Conservation (phyloP, 2,329 filamentous ascomycete species). For the Sporothrix variecibatus region DNA sequence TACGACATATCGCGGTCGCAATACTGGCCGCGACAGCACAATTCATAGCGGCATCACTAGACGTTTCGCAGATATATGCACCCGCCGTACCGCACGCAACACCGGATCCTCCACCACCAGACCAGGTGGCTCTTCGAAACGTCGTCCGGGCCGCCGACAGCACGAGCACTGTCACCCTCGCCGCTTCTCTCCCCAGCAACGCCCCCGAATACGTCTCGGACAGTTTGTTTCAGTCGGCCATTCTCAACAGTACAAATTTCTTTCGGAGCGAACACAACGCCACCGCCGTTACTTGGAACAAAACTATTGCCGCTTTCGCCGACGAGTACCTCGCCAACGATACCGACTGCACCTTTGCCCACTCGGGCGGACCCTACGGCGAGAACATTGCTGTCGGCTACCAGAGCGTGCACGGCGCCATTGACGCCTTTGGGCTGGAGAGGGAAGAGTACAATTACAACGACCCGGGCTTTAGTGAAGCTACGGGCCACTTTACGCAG, state of each 20-base stretch:
- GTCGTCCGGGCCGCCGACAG: not conserved
- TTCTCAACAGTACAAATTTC: conserved; percentile 66
- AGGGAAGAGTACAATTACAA: conserved; percentile 59
- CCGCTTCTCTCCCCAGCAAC: conserved; percentile 40
- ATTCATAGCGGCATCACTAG: not conserved
- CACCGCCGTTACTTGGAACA: conserved; percentile 62
- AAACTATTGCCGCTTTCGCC: conserved; percentile 60
- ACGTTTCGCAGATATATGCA: not conserved
- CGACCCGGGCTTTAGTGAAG: conserved; percentile 56
- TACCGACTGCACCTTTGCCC: conserved; percentile 50
- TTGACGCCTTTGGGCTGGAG: conserved; percentile 70
- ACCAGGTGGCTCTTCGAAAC: not conserved
- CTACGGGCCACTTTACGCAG: conserved; percentile 72
- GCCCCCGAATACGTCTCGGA: conserved; percentile 42
- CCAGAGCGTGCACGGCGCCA: conserved; percentile 53
- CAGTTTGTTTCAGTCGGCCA: conserved; percentile 50
- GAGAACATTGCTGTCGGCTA: conserved; percentile 76
- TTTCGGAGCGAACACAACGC: conserved; percentile 67
- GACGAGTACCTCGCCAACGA: conserved; percentile 47
- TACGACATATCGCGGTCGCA: not conserved
- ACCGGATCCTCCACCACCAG: conserved; percentile 7
- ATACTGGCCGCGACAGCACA: not conserved
- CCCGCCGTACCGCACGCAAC: not conserved
- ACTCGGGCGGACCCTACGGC: conserved; percentile 65
- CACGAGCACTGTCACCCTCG: conserved; percentile 39